Percentiles rank a stretch among this genome's conserved stretches.
phyloP scores from a whole-genome alignment of 257 asterid genomes.

The Orobanche coerulescens region DNA sequence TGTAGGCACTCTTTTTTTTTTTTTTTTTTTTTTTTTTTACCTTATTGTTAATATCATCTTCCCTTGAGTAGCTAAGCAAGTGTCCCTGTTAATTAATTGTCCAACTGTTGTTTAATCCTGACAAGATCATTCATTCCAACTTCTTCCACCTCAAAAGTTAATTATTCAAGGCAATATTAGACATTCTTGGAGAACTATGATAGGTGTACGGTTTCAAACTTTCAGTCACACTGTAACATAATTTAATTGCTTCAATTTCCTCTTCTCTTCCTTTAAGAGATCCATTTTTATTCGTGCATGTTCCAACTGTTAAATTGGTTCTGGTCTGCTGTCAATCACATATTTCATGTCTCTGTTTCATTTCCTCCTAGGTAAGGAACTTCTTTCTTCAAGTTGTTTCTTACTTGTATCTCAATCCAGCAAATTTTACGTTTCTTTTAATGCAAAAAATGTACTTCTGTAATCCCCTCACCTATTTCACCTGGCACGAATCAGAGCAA shows the following conservation, averaged over 20 bases:
- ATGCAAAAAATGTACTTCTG: neutral
- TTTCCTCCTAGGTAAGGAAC: slow-evolving; percentile 6
- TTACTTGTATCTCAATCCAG: neutral
- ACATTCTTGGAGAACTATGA: neutral
- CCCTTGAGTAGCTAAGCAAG: no score
- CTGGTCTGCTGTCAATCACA: no score
- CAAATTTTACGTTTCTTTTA: neutral
- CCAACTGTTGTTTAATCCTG: neutral
- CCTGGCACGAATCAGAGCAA: neutral
- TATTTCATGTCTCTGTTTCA: neutral
- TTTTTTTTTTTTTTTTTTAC: neutral
- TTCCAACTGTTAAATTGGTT: neutral
- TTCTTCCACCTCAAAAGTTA: neutral
- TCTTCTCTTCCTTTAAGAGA: neutral
- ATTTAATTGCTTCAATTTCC: neutral
- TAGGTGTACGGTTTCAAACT: no score
- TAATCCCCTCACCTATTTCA: neutral
- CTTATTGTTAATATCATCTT: neutral
- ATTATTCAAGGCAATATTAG: neutral
- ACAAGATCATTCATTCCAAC: neutral
- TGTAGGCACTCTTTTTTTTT: no score
- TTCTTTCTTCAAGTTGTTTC: neutral
- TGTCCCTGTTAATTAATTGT: neutral
- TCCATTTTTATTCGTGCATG: neutral
- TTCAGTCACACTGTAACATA: neutral